phyloP scores from a whole-genome alignment of 495 filamentous ascomycete genomes.

The Neurospora sublineolata region DNA sequence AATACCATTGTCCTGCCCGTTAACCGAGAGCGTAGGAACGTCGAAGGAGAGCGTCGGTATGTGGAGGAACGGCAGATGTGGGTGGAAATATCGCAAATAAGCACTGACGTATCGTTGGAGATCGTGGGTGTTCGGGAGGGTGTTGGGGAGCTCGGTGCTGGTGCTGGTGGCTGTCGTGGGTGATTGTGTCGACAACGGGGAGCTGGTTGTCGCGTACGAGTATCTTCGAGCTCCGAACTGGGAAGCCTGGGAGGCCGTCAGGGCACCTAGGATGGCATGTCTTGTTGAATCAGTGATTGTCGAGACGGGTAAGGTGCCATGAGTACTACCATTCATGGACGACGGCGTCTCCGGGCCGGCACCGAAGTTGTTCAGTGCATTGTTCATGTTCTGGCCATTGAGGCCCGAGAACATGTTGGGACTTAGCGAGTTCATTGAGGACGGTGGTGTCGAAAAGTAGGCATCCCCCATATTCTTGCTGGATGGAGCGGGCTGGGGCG shows the following conservation, averaged over 20 bases:
- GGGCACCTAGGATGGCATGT: slow-evolving; percentile 69
- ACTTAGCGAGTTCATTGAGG: slow-evolving; percentile 54
- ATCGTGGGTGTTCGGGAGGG: slow-evolving; percentile 76
- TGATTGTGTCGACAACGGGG: slow-evolving; percentile 48
- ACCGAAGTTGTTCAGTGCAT: slow-evolving; percentile 45
- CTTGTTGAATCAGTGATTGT: slow-evolving; percentile 91
- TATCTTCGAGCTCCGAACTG: slow-evolving; percentile 66
- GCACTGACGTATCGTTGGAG: slow-evolving; percentile 85
- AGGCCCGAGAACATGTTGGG: slow-evolving; percentile 39
- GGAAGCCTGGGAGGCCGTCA: slow-evolving; percentile 56
- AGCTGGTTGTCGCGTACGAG: slow-evolving; percentile 57
- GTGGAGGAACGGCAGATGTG: slow-evolving; percentile 88
- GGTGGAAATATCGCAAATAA: slow-evolving; percentile 91
- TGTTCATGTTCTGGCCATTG: slow-evolving; percentile 43
- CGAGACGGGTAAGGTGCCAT: slow-evolving; percentile 43
- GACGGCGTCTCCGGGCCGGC: slow-evolving; percentile 56
- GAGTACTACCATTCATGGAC: slow-evolving; percentile 52
- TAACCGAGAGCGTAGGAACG: slow-evolving; percentile 51
- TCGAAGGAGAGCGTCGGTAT: slow-evolving; percentile 89
- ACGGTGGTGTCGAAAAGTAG: slow-evolving; percentile 51
- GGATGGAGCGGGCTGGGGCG: slow-evolving; percentile 47
- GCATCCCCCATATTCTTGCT: slow-evolving; percentile 37
- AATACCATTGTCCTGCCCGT: slow-evolving; percentile 51
- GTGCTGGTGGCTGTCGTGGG: slow-evolving; percentile 35
- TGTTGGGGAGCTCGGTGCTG: slow-evolving; percentile 35